Evolutionary conservation across 2,329 filamentous ascomycete genomes (phyloP), one percentile per base, ranked within the genome.

Genomic region (Westerdykella sp.): DNA sequence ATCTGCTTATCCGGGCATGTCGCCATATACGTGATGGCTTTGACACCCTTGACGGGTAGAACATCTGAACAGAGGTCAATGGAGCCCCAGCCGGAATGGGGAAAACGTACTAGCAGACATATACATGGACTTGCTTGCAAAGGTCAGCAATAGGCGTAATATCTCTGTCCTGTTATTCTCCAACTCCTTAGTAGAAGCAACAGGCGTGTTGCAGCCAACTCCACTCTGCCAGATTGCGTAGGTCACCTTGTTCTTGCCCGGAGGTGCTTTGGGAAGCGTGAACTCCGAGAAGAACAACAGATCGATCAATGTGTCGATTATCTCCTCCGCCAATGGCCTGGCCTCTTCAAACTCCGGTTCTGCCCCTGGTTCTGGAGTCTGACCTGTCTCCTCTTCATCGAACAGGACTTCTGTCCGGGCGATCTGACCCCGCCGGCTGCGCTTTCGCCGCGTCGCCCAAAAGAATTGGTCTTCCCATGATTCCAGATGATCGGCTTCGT

Each of bases 171-270:
- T 81, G 67, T 96, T 96, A 70, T 78, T 94, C 70, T 98, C 93
- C 45, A 87, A 84, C 57, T 97, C 90, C 65, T 88, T 95, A 41
- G 84, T 96, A 3, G 89, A 91, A 9, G 84, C 84, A 55, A 94
- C 82, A 5, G 89, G 81, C 13, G 85, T 87, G 66, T 95, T 95
- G 73, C 91, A 97, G 12, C 93, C 93, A 23, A 98, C 91, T 38
- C 93, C 93, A 61, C 87, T 97, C 70, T 96, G 89, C 93, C 93
- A 98, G 63, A 98, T 97, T 42, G 88, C 85, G 68, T 93, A 95
- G 6, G 84, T 85, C 43, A 96, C 85, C 65, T 93, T 94, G 49
- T 79, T 78, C 60, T 85, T 88, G 42, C 80, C 80, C 44, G 81
- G 76, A 12, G 81, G 76, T 34, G 85, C 78, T 45, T 76, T 79